These are phyloP conservation scores for Durotheca rogersii DNA, from an alignment of 495 filamentous ascomycete genomes.

Conservation along the genomic window DNA sequence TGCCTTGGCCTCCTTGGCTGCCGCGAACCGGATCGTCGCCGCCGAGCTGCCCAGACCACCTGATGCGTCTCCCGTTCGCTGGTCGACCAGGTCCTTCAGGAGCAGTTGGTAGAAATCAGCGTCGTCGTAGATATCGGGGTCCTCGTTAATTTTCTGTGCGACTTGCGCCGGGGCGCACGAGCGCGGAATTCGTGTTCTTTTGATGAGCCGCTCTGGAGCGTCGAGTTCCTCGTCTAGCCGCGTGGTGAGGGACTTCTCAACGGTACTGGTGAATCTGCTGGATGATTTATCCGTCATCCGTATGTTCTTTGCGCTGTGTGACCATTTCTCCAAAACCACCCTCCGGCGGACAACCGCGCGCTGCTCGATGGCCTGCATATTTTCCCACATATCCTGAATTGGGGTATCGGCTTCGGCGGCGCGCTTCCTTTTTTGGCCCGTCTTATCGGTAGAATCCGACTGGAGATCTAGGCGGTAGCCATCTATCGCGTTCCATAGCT, in stretches of 20 bases:
- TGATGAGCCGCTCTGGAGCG: constrained; percentile 65
- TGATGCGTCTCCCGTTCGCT: constrained; percentile 64
- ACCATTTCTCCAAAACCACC: constrained; percentile 68
- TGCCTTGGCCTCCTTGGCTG: constrained; percentile 77
- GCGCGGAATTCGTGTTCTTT: constrained; percentile 63
- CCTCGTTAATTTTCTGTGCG: constrained; percentile 52
- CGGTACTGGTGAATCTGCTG: constrained; percentile 27
- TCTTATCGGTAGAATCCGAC: constrained; percentile 38
- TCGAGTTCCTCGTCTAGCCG: constrained; percentile 74
- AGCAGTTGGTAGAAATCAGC: constrained; percentile 80
- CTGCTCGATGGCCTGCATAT: constrained; percentile 66
- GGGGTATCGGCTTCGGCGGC: constrained; percentile 52
- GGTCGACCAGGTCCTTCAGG: constrained; percentile 88
- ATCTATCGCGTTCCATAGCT: constrained; percentile 82
- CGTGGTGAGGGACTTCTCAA: constrained; percentile 62
- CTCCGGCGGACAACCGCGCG: constrained; percentile 52
- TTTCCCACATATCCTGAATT: constrained; percentile 66
- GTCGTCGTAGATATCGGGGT: constrained; percentile 76
- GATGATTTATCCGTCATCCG: constrained; percentile 36
- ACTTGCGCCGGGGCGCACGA: constrained; percentile 72
- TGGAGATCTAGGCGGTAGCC: constrained; percentile 61
- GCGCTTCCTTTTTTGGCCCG: constrained; percentile 59
- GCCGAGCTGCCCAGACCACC: constrained; percentile 44
- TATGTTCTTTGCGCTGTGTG: constrained; percentile 51
- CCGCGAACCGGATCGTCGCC: constrained; percentile 56